Evolutionary conservation across 192 early-diverging fungal species (phyloP).

Genomic region (Gryganskiella cystojenkinii): DNA sequence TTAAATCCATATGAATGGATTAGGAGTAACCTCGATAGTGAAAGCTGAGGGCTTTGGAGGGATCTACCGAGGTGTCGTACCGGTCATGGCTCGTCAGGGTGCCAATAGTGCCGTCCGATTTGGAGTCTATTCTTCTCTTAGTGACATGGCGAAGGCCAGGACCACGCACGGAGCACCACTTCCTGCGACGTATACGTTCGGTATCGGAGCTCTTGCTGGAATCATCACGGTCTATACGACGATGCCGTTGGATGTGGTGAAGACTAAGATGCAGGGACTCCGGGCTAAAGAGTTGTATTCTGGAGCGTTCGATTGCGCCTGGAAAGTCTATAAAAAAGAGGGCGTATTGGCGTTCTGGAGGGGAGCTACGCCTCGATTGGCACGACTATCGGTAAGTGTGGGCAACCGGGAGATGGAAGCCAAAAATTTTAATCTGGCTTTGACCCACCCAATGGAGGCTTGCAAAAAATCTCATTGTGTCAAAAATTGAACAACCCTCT

Average conservation of each 20-base stretch:
- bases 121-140: conserved; percentile 82
- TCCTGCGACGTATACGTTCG: conserved; percentile 68
- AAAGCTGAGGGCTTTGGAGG: conserved; percentile 78
- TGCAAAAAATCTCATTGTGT: too few relatives aligned
- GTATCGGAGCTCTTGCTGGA: conserved; percentile 84
- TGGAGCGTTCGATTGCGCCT: conserved; percentile 77
- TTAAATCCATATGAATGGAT: neutral
- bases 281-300: conserved; percentile 74
- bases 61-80: conserved; percentile 87
- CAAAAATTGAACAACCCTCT: too few relatives aligned
- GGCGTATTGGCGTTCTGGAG: conserved; percentile 91
- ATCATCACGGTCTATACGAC: conserved; percentile 94
- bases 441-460: too few relatives aligned
- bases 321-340: conserved; percentile 74
- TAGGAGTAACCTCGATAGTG: conserved; percentile 65
- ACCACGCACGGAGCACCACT: conserved; percentile 48
- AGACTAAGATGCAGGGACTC: conserved; percentile 93
- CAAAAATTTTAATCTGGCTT: too few relatives aligned
- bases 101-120: conserved; percentile 95
- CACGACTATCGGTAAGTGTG: conserved; percentile 85
- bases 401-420: too few relatives aligned
- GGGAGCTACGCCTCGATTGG: conserved; percentile 90
- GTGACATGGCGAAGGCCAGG: conserved; percentile 45
- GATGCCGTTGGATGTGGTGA: conserved; percentile 95
- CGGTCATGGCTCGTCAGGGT: conserved; percentile 94